Conservation (phyloP, 768 basidiomycete species). For the Leucocoprinus birnbaumii region DNA sequence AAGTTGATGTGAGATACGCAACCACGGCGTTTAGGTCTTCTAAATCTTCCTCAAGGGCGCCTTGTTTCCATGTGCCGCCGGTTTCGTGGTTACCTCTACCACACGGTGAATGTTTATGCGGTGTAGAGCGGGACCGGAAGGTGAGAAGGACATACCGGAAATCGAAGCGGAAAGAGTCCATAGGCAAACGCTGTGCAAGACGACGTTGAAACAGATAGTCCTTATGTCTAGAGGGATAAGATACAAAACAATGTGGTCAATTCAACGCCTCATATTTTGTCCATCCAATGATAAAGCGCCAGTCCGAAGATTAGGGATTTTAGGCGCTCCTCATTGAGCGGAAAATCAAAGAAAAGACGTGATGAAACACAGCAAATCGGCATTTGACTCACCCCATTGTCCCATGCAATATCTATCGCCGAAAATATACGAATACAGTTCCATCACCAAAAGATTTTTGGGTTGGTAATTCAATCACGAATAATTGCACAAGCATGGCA, state of each 20-base stretch:
- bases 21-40: conserved; percentile 68
- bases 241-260: neutral
- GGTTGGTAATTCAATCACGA: too few relatives aligned
- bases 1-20: conserved; percentile 50
- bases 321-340: neutral
- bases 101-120: conserved; percentile 1
- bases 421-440: neutral
- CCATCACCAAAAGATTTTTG: neutral
- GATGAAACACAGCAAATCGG: conserved; percentile 13
- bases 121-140: neutral
- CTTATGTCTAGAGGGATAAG: conserved; percentile 59
- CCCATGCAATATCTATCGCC: conserved; percentile 70
- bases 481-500: too few relatives aligned
- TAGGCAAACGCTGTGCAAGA: conserved; percentile 58
- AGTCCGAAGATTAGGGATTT: neutral
- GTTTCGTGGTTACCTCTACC: conserved; percentile 77
- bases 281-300: neutral
- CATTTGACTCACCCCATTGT: conserved; percentile 61
- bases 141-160: conserved; percentile 58
- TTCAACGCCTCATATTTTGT: neutral
- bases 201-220: conserved; percentile 81
- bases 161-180: conserved; percentile 86
- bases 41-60: conserved; percentile 56
- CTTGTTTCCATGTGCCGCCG: conserved; percentile 61
- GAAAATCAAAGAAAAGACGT: neutral